Conservation (phyloP, 2,329 filamentous ascomycete species). For the Gaeumannomyces tritici region DNA sequence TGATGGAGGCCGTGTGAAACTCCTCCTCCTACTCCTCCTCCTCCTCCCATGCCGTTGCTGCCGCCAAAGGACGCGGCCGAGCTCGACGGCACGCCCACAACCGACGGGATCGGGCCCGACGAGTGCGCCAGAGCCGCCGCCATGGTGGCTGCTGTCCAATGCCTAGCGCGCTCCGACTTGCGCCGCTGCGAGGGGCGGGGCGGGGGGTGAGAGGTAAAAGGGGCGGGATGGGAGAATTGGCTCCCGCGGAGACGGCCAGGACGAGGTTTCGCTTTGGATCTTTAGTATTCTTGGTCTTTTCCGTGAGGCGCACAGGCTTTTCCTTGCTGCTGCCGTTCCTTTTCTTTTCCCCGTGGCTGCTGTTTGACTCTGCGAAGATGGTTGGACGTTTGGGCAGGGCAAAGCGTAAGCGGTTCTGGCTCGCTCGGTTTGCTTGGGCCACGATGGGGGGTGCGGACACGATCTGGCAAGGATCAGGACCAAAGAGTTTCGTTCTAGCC, state of each 20-base stretch:
- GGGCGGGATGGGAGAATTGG: not conserved
- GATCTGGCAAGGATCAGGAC: not conserved
- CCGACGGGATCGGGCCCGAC: not conserved
- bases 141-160: slow-evolving; percentile 3
- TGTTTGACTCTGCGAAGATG: not conserved
- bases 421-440: not conserved
- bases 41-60: not conserved
- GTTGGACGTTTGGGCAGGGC: too few species aligned
- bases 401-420: not conserved
- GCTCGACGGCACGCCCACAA: slow-evolving; percentile 1
- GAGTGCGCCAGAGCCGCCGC: slow-evolving; percentile 5
- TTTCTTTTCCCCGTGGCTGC: not conserved
- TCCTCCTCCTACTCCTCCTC: not conserved
- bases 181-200: not conserved
- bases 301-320: too few species aligned
- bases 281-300: not conserved
- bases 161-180: not conserved
- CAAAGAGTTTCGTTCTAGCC: not conserved
- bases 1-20: not conserved
- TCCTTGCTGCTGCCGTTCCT: too few species aligned
- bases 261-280: not conserved
- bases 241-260: not conserved
- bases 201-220: not conserved
- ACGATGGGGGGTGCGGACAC: not conserved
- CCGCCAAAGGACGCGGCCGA: not conserved